These are phyloP conservation scores for Fomitopsis betulina DNA, from an alignment of 1,284 basidiomycete genomes.

Conservation along the genomic window DNA sequence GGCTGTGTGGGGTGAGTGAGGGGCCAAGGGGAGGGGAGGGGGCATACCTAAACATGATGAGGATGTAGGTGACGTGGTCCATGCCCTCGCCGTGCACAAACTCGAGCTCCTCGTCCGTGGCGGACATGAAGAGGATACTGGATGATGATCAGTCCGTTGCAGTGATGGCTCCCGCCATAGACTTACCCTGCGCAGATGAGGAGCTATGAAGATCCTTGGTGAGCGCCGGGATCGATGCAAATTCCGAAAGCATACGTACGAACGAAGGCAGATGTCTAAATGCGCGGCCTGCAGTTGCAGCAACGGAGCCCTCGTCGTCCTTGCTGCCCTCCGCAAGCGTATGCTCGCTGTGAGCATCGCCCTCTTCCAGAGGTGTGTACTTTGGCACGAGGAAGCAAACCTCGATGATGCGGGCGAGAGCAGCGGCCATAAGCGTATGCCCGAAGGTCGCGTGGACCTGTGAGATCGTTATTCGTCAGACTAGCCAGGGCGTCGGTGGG, in stretches of 20 bases:
- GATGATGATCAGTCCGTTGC: not conserved
- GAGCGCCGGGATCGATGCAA: not conserved
- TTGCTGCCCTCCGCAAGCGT: constrained; percentile 44
- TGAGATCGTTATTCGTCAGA: not conserved
- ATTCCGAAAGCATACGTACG: constrained; percentile 42
- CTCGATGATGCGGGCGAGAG: constrained; percentile 79
- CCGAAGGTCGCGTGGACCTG: constrained; percentile 86
- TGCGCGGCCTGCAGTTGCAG: constrained; percentile 43
- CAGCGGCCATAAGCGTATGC: constrained; percentile 83
- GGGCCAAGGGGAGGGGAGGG: constrained; percentile 2
- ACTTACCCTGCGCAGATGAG: constrained; percentile 8
- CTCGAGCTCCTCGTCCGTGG: constrained; percentile 83
- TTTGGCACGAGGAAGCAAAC: constrained; percentile 70
- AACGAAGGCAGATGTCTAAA: constrained; percentile 87
- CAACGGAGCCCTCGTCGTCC: constrained; percentile 11
- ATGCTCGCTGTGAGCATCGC: constrained; percentile 59
- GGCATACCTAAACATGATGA: constrained; percentile 78
- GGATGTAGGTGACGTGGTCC: constrained; percentile 86
- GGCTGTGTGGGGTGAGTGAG: constrained; percentile 37
- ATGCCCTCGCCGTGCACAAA: constrained; percentile 67
- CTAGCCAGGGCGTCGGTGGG: not conserved
- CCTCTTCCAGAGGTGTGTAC: constrained; percentile 26
- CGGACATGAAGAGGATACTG: constrained; percentile 82
- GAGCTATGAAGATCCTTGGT: not conserved
- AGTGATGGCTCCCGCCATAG: not conserved